phyloP scores from a whole-genome alignment of 257 asterid species.

The Solanum chiquidenum region DNA sequence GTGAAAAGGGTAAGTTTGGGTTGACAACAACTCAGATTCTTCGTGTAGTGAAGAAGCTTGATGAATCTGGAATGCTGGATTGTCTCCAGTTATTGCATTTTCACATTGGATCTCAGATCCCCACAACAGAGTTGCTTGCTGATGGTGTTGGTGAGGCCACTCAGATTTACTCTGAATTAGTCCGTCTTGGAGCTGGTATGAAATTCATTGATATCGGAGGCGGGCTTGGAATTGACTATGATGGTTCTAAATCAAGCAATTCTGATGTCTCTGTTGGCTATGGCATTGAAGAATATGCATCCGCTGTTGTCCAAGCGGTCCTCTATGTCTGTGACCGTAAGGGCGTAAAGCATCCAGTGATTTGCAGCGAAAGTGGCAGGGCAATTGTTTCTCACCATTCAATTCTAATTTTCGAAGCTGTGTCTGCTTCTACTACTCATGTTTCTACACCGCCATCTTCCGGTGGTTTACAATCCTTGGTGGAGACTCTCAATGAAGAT shows the following conservation, averaged over 20 bases:
- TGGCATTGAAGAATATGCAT: conserved; percentile 63
- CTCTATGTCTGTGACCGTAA: conserved; percentile 49
- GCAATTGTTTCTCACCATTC: conserved; percentile 98
- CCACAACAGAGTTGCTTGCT: conserved; percentile 51
- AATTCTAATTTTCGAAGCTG: conserved; percentile 64
- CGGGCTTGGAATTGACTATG: conserved; percentile 93
- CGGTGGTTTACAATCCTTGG: conserved; percentile 36
- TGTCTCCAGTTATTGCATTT: conserved; percentile 89
- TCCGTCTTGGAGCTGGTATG: conserved; percentile 89
- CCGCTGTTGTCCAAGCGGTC: conserved; percentile 70
- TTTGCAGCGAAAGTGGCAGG: conserved; percentile 98
- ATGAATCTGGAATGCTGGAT: conserved; percentile 59
- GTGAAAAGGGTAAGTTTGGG: conserved; percentile 95
- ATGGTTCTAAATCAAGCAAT: conserved; percentile 71
- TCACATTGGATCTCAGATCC: conserved; percentile 98
- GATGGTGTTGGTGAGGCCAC: conserved; percentile 96
- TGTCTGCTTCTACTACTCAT: conserved; percentile 38
- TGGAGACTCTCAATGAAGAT: conserved; percentile 42
- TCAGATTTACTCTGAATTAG: conserved; percentile 73
- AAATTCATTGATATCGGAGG: conserved; percentile 82
- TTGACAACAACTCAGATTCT: conserved; percentile 72
- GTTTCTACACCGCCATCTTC: conserved; percentile 40
- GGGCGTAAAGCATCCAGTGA: conserved; percentile 64
- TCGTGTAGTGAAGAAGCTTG: conserved; percentile 70
- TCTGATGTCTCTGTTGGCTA: conserved; percentile 82